These are phyloP conservation scores for Blastobotrys attinorum DNA, from an alignment of 805 yeast genomes.

Conservation along the genomic window DNA sequence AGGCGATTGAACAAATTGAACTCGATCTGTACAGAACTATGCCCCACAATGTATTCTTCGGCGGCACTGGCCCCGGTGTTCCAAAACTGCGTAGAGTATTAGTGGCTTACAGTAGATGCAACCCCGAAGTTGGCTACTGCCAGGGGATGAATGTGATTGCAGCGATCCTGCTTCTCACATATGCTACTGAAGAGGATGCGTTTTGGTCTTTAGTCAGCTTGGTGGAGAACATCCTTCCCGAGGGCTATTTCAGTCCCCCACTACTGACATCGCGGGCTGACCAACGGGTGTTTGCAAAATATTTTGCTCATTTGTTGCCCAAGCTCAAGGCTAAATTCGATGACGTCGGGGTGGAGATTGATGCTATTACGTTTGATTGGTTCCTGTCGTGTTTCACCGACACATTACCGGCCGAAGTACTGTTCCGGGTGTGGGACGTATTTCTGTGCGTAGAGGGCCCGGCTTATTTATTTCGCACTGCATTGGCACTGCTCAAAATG, in stretches of 20 bases:
- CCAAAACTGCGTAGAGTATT: constrained; percentile 39
- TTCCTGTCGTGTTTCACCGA: constrained; percentile 48
- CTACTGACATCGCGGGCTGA: constrained; percentile 34
- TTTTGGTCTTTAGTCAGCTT: constrained; percentile 47
- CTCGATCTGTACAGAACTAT: constrained; percentile 48
- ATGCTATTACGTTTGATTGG: constrained; percentile 48
- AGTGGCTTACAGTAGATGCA: constrained; percentile 41
- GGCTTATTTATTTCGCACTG: constrained; percentile 29
- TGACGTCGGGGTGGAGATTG: constrained; percentile 35
- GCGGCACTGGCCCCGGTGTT: constrained; percentile 48
- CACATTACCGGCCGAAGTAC: constrained; percentile 41
- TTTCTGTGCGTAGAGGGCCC: constrained; percentile 37
- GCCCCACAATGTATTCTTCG: constrained; percentile 47
- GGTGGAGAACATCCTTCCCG: constrained; percentile 42
- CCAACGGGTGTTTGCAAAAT: constrained; percentile 31
- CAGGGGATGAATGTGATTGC: constrained; percentile 58
- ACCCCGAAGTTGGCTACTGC: constrained; percentile 45
- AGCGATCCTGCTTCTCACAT: constrained; percentile 41
- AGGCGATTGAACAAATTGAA: constrained; percentile 42
- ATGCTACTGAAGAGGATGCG: constrained; percentile 41
- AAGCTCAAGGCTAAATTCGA: constrained; percentile 32
- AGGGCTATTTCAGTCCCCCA: constrained; percentile 33
- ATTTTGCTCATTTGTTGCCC: constrained; percentile 35
- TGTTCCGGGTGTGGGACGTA: constrained; percentile 46
- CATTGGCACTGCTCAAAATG: constrained; percentile 26